Conservation (phyloP, 176 grass and related monocot species). For the Chrysopogon serrulatus region DNA sequence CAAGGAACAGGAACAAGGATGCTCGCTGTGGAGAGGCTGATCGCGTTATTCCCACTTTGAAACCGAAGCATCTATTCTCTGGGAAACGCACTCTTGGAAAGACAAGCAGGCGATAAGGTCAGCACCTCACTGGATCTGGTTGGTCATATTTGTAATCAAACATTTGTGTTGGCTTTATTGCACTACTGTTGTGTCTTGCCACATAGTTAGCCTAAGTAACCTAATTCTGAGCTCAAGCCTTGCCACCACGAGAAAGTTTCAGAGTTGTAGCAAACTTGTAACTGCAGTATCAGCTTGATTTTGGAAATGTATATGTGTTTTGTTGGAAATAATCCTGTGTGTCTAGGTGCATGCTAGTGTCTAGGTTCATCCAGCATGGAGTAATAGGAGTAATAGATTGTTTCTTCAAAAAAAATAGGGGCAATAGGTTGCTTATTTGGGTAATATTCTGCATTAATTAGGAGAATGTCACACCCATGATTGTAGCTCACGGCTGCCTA, state of each 20-base stretch:
- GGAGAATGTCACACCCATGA: too few species aligned
- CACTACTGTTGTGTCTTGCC: background rate
- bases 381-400: too few species aligned
- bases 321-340: too few species aligned
- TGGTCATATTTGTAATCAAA: background rate
- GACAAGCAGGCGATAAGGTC: conserved; percentile 51
- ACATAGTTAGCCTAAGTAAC: too few species aligned
- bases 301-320: too few species aligned
- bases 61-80: conserved; percentile 87
- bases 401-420: too few species aligned
- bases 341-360: too few species aligned
- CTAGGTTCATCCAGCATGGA: too few species aligned
- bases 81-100: conserved; percentile 69
- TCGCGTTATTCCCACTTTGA: conserved; percentile 80
- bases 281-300: background rate
- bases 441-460: too few species aligned
- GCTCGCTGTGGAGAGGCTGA: conserved; percentile 78
- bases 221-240: too few species aligned
- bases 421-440: too few species aligned
- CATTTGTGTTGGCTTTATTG: background rate
- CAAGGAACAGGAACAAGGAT: conserved; percentile 71
- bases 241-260: background rate
- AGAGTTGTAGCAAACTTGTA: background rate
- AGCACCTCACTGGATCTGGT: background rate
- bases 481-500: too few species aligned